phyloP scores from a whole-genome alignment of 495 filamentous ascomycete species.

The Neurospora terricola region DNA sequence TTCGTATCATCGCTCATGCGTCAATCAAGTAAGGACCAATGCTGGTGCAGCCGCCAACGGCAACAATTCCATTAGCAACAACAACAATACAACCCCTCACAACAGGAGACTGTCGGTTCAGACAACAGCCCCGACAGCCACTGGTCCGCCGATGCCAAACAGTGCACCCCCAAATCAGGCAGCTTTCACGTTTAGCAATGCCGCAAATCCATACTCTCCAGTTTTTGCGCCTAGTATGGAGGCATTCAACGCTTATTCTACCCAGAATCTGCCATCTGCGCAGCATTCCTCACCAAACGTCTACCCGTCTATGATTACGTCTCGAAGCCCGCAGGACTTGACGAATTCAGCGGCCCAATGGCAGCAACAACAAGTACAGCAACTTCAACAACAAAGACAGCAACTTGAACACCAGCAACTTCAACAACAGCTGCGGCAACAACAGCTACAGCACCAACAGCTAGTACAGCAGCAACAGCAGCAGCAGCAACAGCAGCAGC shows the following conservation, averaged over 20 bases:
- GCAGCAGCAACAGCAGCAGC: slow-evolving; percentile 13
- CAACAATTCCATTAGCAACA: neutral
- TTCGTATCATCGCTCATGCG: neutral
- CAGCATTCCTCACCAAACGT: neutral
- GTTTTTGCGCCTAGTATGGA: neutral
- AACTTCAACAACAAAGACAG: slow-evolving; percentile 21
- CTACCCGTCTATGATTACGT: neutral
- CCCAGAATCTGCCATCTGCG: neutral
- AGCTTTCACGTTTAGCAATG: neutral
- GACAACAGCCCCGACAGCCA: neutral
- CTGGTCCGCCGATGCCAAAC: neutral
- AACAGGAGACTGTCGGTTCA: neutral
- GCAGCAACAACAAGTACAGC: slow-evolving; percentile 14
- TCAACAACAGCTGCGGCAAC: slow-evolving; percentile 20
- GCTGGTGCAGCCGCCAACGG: neutral
- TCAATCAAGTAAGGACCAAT: neutral
- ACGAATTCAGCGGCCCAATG: neutral
- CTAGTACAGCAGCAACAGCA: slow-evolving; percentile 4
- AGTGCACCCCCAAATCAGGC: neutral
- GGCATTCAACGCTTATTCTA: neutral
- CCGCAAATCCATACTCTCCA: neutral
- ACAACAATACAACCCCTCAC: neutral
- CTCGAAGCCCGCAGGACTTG: neutral
- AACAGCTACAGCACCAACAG: slow-evolving; percentile 8
- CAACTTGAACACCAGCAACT: slow-evolving; percentile 15